Evolutionary conservation across 441 rosid genomes (phyloP).

Genomic region (Bruguiera hainesii): DNA sequence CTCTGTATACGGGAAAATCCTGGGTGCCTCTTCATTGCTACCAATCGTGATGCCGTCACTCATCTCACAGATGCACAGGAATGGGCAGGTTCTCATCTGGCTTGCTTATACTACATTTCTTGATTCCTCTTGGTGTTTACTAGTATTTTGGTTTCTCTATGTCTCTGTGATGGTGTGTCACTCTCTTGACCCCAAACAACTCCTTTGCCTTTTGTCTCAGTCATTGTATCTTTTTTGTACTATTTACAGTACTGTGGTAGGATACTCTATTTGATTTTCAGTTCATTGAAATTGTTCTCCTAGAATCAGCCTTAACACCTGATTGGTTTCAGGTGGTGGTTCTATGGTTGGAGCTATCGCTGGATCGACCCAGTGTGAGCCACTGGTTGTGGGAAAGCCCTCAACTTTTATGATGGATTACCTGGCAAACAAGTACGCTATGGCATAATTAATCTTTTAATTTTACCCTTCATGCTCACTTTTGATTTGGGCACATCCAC

Average conservation of each 20-base stretch:
- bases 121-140: constrained; percentile 1
- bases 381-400: constrained; percentile 88
- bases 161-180: too few species aligned
- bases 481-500: not conserved
- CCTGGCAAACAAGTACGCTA: constrained; percentile 65
- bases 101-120: not conserved
- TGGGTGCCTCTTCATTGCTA: constrained; percentile 86
- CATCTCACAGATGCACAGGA: constrained; percentile 90
- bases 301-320: constrained; percentile 1
- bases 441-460: not conserved
- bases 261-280: too few species aligned
- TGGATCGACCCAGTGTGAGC: constrained; percentile 75
- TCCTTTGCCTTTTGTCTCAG: too few species aligned
- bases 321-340: constrained; percentile 71
- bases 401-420: constrained; percentile 94
- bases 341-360: constrained; percentile 88
- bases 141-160: too few species aligned
- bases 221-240: too few species aligned
- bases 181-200: too few species aligned
- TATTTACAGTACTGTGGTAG: too few species aligned
- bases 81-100: constrained; percentile 73
- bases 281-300: not conserved
- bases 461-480: not conserved
- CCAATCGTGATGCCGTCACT: constrained; percentile 88
- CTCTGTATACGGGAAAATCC: constrained; percentile 95